Evolutionary conservation across 2,329 filamentous ascomycete genomes (phyloP), one percentile per base, ranked within the genome.

Genomic region (Lachnellula cervina): DNA sequence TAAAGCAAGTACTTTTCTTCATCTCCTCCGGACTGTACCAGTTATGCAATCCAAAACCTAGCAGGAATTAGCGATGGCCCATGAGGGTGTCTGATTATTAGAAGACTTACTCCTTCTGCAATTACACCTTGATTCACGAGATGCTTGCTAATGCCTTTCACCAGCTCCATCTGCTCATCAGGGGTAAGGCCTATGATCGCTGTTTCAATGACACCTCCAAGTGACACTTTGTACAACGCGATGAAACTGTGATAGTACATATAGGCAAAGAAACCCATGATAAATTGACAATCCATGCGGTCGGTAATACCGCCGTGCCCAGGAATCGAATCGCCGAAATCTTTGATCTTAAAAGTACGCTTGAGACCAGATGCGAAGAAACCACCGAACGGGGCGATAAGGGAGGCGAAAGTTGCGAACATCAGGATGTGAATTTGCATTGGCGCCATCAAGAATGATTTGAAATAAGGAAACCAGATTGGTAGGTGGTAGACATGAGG

Each of bases 181-280:
- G 86, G 76, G 0, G 84, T 86, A 64, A 99, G 75, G n/a, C 92
- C 92, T 5, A 86, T 95, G 64, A 99, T 96, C 50, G 90, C 93
- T 13, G 85, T 83, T 76, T 99, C 93, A 64, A 99, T 88, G 37
- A 99, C 88, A 53, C 84, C 84, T 19, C 93, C 94, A 19, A 96
- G 86, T 55, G 80, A 90, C 40, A 88, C 85, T 72, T 93, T 90
- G 78, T 96, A 85, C 6, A 90, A 80, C 4, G 92, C 92, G 68
- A 99, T 93, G 72, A 99, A 99, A 68, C 89, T 94, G 72, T 97
- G 92, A 75, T 95, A 99, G 76, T 99, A 99, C 82, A 99, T 92
- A 77, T 91, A 97, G 16, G 93, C 84, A 68, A 99, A 97, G 74
- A 96, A 94, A 8, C 94, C 94, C 94, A 99, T 99, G 77, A 97